phyloP scores from a whole-genome alignment of 1,284 basidiomycete species.

The Cryptococcus hybrid region DNA sequence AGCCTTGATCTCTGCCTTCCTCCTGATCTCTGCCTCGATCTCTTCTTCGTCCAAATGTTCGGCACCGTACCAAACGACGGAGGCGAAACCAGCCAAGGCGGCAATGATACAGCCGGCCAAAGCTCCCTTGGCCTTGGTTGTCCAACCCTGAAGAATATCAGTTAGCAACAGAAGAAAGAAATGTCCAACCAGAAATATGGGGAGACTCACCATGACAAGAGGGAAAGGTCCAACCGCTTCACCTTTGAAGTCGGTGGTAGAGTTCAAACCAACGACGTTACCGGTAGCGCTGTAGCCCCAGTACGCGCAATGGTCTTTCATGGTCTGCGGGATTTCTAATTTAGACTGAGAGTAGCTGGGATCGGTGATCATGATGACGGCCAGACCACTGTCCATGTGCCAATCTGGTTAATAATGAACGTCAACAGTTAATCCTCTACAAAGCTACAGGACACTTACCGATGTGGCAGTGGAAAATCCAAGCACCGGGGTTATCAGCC shows the following conservation, averaged over 20 bases:
- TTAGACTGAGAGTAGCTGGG: conserved; percentile 42
- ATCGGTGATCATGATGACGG: conserved; percentile 50
- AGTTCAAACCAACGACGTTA: conserved; percentile 56
- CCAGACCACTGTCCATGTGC: conserved; percentile 49
- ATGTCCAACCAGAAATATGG: neutral
- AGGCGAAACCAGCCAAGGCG: conserved; percentile 73
- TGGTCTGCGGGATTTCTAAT: conserved; percentile 29
- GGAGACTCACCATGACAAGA: conserved; percentile 48
- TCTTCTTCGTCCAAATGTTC: conserved; percentile 72
- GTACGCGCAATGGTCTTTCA: conserved; percentile 66
- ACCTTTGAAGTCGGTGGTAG: conserved; percentile 48
- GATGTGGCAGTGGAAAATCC: conserved; percentile 52
- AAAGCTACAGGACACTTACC: too few relatives aligned
- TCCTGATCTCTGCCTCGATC: conserved; percentile 66
- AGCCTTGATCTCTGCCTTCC: conserved; percentile 35
- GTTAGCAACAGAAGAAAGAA: neutral
- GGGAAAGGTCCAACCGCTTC: conserved; percentile 67
- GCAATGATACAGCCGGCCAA: conserved; percentile 82
- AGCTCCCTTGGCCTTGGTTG: conserved; percentile 72
- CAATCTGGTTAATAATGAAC: conserved; percentile 11
- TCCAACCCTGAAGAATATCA: conserved; percentile 61
- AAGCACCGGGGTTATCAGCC: conserved; percentile 57
- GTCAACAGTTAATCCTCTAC: too few relatives aligned
- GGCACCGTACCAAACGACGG: conserved; percentile 77
- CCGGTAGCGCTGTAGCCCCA: conserved; percentile 63